These are phyloP conservation scores for Prosopis cineraria DNA, from an alignment of 306 rosid species.

Conservation along the genomic window DNA sequence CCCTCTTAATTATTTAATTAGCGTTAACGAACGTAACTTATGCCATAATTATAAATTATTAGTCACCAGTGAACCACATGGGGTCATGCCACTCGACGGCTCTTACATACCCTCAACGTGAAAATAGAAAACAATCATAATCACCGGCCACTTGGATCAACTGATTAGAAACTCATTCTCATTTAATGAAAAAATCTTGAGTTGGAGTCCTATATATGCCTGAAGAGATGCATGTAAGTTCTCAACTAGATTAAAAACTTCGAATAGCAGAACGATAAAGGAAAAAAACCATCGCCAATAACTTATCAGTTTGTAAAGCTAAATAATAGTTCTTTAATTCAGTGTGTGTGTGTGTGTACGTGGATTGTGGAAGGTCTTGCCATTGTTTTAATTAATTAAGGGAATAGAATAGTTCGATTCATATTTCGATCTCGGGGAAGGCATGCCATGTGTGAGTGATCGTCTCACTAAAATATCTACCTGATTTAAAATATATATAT, in stretches of 20 bases:
- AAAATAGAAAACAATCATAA: no score
- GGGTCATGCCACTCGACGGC: not conserved
- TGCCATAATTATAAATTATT: conserved; percentile 15
- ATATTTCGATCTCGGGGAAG: not conserved
- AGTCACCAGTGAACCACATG: not conserved
- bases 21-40: not conserved
- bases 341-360: no score
- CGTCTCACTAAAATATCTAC: not conserved
- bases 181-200: no score
- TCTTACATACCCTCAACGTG: not conserved
- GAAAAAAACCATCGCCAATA: conserved; percentile 1
- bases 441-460: conserved; percentile 1
- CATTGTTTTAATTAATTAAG: not conserved
- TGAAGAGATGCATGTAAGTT: no score
- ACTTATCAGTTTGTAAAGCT: not conserved
- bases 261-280: no score
- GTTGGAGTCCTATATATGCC: no score
- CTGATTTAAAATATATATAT: not conserved
- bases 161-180: no score
- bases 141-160: no score
- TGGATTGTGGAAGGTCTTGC: not conserved
- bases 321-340: not conserved
- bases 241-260: no score
- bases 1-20: not conserved
- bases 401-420: not conserved